Conservation (phyloP, 306 rosid species). For the Prunus dulcis region DNA sequence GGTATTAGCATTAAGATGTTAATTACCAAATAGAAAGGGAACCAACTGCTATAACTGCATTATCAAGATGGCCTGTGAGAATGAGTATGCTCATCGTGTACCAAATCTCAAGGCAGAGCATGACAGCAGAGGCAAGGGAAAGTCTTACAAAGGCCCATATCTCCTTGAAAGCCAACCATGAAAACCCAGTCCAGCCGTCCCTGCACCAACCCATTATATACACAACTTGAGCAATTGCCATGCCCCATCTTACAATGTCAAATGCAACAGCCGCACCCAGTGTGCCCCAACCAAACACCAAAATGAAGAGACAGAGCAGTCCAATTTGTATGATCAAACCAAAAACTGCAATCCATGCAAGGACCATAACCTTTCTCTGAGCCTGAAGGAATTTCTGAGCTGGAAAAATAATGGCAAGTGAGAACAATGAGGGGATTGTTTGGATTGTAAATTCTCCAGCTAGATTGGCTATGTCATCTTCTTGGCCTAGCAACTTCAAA, state of each 20-base stretch:
- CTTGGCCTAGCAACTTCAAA: conserved; percentile 60
- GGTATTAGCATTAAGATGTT: too few species aligned
- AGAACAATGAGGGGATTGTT: conserved; percentile 63
- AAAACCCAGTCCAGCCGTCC: conserved; percentile 66
- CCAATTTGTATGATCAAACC: conserved; percentile 41
- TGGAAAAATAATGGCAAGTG: conserved; percentile 62
- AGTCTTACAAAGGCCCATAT: conserved; percentile 72
- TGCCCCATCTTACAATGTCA: conserved; percentile 56
- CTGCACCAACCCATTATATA: conserved; percentile 71
- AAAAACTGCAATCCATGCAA: conserved; percentile 60
- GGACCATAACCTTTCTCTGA: conserved; percentile 56
- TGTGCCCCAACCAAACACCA: conserved; percentile 46
- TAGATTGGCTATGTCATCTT: conserved; percentile 57
- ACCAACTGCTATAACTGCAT: conserved; percentile 47
- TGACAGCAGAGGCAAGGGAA: conserved; percentile 75
- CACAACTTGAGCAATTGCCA: conserved; percentile 49
- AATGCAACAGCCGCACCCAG: conserved; percentile 65
- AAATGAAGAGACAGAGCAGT: conserved; percentile 51
- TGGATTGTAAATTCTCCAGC: conserved; percentile 44
- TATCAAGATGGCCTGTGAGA: conserved; percentile 36
- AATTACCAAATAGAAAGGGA: conserved; percentile 57
- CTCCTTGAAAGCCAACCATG: conserved; percentile 67
- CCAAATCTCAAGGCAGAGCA: conserved; percentile 83
- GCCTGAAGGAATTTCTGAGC: conserved; percentile 76
- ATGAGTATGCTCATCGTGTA: conserved; percentile 24